Evolutionary conservation across 164 flowering plant genomes (phyloP), one percentile per base, ranked within the genome.

Genomic region (Vitis riparia): DNA sequence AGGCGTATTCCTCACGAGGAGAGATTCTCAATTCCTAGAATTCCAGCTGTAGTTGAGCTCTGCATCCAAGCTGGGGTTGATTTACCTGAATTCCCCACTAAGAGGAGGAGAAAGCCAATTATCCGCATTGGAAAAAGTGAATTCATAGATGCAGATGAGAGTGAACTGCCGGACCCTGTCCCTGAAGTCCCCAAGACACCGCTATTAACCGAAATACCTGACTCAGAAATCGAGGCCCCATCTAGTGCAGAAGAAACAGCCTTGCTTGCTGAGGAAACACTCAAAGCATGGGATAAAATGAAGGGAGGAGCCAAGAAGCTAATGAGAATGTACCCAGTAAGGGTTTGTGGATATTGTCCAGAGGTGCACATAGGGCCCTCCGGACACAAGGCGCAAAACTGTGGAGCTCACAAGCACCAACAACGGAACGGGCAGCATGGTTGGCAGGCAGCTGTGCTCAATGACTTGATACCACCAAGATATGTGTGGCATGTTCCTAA

Each of bases 351-450:
- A 48, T 95, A 95, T 68, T 95, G 99, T 74, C 98, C 98, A 0
- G 99, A 95, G 75, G 81, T 95, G 16, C 99, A 95, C 56, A 87
- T 95, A 11, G 98, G 98, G 9, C 76, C 89, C 5, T 78, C 73
- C n/a, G 99, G 99, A 30, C 99, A 95, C 85, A 91, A 88, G 73
- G 99, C 97, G 5, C 98, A 91, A 71, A 90, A 91, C 78, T 95
- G 99, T 65, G 99, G 99, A 10, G 96, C 98, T 3, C 79, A 72
- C 70, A 92, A 93, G 88, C 99, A 95, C 76, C 98, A 95, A 71
- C 98, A 95, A 68, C 84, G 99, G 10, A 95, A 95, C 71, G 99
- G 99, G 73, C 99, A 93, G 73, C 99, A 95, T 70, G 99, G 98
- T 15, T 95, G 99, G 99, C 99, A 95, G 75, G 57, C 92, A 3